Evolutionary conservation across 495 filamentous ascomycete species (phyloP), one percentile per base, ranked within the genome.

Genomic region (Symbiotaphrina buchneri): DNA sequence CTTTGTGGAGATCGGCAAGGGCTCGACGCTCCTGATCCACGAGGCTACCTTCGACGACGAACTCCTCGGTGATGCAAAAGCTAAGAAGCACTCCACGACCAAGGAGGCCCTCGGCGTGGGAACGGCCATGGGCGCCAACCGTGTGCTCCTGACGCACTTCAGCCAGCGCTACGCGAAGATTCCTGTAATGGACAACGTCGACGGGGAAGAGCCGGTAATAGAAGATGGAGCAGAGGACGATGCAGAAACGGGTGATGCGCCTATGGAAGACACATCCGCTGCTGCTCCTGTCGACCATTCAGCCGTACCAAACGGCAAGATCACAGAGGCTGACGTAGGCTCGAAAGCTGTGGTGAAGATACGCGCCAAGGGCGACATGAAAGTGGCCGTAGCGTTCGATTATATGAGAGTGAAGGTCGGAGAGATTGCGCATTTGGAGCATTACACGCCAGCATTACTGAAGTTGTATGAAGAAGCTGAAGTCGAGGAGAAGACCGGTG

Each of bases 41-140:
- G 87, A 97, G 59, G 83, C 84, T 35, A 97, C 87, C 0, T 97
- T 97, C 41, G 75, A 85, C 22, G 74, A 91, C 39, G 76, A 87
- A 41, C 59, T 92, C 30, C 24, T 45, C 10, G 70, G 62, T 3
- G 80, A 90, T 30, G 87, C 87, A 7, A 44, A 61, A 1, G 80
- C 78, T 21, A 97, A 97, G 63, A 85, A 74, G 43, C 87, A 97
- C 50, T 76, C 63, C 13, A 97, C 87, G 5, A 71, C 73, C 22
- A 55, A 62, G 10, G 87, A 95, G 51, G 87, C 87, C 10, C 56
- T 97, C 10, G 64, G 58, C 24, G 63, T 94, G 4, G 90, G 71
- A 16, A 60, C 58, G 17, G 50, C 50, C 18, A 97, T 97, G 90
- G 43, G 61, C 10, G 85, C 83, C 1, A 59, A 63, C 31, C 55